Conservation (phyloP, 2,329 filamentous ascomycete species). For the Cytospora piceicola region DNA sequence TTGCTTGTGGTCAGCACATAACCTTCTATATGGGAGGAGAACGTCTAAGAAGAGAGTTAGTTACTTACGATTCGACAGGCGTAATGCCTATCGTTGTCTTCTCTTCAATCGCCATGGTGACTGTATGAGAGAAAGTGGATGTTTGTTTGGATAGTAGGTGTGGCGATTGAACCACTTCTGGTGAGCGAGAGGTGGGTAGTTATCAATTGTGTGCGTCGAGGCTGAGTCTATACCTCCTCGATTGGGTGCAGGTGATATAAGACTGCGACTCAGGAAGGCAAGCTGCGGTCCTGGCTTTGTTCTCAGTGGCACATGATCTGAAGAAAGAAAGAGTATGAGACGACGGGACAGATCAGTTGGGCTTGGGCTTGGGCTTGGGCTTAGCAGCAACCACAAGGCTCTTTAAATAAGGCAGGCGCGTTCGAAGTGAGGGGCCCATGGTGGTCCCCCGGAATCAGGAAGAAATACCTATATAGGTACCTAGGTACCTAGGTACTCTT, state of each 20-base stretch:
- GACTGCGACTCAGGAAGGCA: neutral
- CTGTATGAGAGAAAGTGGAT: neutral
- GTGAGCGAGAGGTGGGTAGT: neutral
- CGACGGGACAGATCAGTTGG: neutral
- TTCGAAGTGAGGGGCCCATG: neutral
- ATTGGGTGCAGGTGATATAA: neutral
- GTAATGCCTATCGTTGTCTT: neutral
- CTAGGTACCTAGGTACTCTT: too few species aligned
- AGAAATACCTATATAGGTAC: too few species aligned
- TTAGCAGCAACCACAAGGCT: neutral
- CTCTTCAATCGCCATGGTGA: conserved; percentile 11
- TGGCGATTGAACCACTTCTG: neutral
- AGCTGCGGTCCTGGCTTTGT: neutral
- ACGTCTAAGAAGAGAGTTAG: too few species aligned
- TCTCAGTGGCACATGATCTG: neutral
- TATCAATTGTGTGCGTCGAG: neutral
- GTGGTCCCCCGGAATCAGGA: conserved; percentile 8
- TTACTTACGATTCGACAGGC: conserved; percentile 9
- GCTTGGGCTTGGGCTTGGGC: neutral
- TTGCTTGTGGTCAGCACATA: neutral
- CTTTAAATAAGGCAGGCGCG: neutral
- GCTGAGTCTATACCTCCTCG: neutral
- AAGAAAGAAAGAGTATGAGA: neutral
- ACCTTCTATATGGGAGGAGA: neutral
- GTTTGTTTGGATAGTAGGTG: neutral